Percentiles rank a stretch among this genome's conserved stretches.
Conservation (phyloP, 495 filamentous ascomycete genomes). For the Articulospora tetracladia region DNA sequence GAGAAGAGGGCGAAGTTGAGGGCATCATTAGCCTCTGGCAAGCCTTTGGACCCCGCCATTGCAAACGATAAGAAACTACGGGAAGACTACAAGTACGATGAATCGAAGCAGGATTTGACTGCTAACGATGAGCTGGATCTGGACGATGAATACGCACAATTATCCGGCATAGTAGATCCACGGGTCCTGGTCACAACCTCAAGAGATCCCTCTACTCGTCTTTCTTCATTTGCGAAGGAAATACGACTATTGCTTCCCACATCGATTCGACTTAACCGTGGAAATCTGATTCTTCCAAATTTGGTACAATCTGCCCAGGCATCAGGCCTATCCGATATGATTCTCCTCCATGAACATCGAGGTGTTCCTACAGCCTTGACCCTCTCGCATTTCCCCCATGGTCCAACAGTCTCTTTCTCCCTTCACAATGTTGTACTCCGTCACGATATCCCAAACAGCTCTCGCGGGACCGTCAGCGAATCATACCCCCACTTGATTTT, state of each 20-base stretch:
- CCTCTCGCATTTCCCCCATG: conserved; percentile 87
- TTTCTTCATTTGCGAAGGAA: conserved; percentile 92
- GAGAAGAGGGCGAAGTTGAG: conserved; percentile 86
- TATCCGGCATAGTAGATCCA: conserved; percentile 81
- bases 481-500: conserved; percentile 94
- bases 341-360: conserved; percentile 91
- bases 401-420: conserved; percentile 86
- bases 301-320: conserved; percentile 76
- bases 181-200: conserved; percentile 90
- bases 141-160: conserved; percentile 92
- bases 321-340: conserved; percentile 75
- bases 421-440: conserved; percentile 93
- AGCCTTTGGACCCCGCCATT: conserved; percentile 81
- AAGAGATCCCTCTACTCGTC: conserved; percentile 77
- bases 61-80: conserved; percentile 85
- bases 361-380: conserved; percentile 90
- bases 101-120: conserved; percentile 59
- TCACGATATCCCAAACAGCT: conserved; percentile 84
- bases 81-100: conserved; percentile 91
- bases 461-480: conserved; percentile 88
- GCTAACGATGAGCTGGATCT: conserved; percentile 66
- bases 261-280: conserved; percentile 84
- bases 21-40: conserved; percentile 72
- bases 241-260: conserved; percentile 89
- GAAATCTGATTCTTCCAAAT: conserved; percentile 81